A percentile compares a stretch with the other conserved stretches of the same genome.
Evolutionary conservation across 208 protist species (phyloP).

Genomic region (Eutreptiella sp.): DNA sequence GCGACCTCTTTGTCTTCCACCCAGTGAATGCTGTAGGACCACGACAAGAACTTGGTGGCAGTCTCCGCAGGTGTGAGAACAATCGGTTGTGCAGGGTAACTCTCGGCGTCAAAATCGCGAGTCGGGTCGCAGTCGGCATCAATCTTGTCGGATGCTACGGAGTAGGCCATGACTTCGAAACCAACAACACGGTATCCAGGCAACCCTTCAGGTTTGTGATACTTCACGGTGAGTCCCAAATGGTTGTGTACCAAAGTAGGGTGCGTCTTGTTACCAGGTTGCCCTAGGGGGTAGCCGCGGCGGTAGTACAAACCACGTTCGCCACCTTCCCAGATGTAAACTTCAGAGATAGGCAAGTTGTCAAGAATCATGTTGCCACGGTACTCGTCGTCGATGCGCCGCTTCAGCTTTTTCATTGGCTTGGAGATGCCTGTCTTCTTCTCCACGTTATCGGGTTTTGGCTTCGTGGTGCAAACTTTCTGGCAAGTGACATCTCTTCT

Average conservation of each 20-base stretch:
- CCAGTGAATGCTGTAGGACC: conserved; percentile 71
- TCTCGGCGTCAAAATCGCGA: too few species aligned
- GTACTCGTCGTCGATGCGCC: conserved; percentile 1
- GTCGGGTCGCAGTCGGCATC: too few species aligned
- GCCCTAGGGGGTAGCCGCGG: too few species aligned
- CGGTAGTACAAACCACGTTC: too few species aligned
- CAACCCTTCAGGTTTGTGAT: neutral
- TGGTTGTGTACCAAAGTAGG: conserved; percentile 58
- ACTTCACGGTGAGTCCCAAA: conserved; percentile 49
- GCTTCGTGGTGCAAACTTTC: neutral
- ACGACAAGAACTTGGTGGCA: too few species aligned
- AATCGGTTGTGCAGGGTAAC: too few species aligned
- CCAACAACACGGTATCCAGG: conserved; percentile 34
- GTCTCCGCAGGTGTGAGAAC: too few species aligned
- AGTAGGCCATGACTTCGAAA: conserved; percentile 44
- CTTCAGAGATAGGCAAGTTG: too few species aligned
- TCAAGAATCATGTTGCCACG: conserved; percentile 22
- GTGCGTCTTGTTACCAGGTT: too few species aligned
- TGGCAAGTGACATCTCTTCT: conserved; percentile 1
- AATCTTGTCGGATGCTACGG: conserved; percentile 9
- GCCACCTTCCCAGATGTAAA: too few species aligned
- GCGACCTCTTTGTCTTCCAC: conserved; percentile 46
- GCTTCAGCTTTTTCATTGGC: conserved; percentile 1
- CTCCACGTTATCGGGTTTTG: neutral
- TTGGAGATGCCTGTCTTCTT: too few species aligned